Conservation (phyloP, 768 basidiomycete genomes). For the Chlorophyllum brunneum region DNA sequence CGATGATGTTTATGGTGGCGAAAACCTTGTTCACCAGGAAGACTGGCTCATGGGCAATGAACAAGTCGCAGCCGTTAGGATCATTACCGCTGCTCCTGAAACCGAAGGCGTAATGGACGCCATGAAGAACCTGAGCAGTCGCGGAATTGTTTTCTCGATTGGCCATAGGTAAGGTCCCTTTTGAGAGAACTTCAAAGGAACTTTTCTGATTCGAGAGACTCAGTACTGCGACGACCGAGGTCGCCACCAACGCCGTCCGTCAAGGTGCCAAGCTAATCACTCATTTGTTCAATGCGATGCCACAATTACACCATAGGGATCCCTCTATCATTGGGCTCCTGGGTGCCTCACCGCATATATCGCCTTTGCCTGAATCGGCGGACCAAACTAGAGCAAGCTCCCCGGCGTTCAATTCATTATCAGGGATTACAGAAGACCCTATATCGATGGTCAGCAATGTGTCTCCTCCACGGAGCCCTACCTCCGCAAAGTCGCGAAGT, state of each 20-base stretch:
- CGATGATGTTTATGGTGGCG: slow-evolving; percentile 68
- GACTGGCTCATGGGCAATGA: slow-evolving; percentile 59
- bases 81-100: slow-evolving; percentile 87
- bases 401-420: neutral
- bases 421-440: neutral
- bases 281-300: slow-evolving; percentile 93
- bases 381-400: neutral
- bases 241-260: slow-evolving; percentile 66
- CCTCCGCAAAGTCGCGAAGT: slow-evolving; percentile 14
- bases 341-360: slow-evolving; percentile 67
- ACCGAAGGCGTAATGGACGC: slow-evolving; percentile 76
- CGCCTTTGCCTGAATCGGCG: slow-evolving; percentile 21
- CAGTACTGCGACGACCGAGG: slow-evolving; percentile 71
- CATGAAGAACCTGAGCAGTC: slow-evolving; percentile 51
- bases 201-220: slow-evolving; percentile 8
- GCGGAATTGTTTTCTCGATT: slow-evolving; percentile 79
- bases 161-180: slow-evolving; percentile 68
- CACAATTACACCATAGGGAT: slow-evolving; percentile 84
- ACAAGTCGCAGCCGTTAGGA: slow-evolving; percentile 56
- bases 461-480: neutral
- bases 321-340: slow-evolving; percentile 89
- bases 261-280: slow-evolving; percentile 84
- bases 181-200: neutral
- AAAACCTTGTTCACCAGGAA: slow-evolving; percentile 58
- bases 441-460: neutral